These are phyloP conservation scores for Vitis riparia DNA, from an alignment of 164 flowering plant species.

Conservation along the genomic window DNA sequence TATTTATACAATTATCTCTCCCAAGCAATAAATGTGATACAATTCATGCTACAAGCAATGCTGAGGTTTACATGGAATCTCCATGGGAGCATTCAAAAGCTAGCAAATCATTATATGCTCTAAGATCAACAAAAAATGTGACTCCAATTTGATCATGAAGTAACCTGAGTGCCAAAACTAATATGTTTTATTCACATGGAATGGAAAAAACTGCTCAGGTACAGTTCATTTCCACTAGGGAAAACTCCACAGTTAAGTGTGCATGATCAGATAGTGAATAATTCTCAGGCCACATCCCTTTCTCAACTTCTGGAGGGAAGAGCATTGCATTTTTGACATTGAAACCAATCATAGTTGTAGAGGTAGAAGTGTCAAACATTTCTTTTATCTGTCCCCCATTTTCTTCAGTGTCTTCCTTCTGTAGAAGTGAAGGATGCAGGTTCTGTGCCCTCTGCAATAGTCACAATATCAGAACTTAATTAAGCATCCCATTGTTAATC, in stretches of 20 bases:
- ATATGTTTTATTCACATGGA: too few relatives aligned
- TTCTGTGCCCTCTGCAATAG: constrained; percentile 9
- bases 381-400: neutral
- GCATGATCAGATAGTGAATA: constrained; percentile 31
- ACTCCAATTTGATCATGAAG: too few relatives aligned
- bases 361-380: neutral
- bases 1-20: too few relatives aligned
- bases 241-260: constrained; percentile 27
- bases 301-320: constrained; percentile 28
- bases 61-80: too few relatives aligned
- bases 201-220: neutral
- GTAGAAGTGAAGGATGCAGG: neutral
- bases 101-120: too few relatives aligned
- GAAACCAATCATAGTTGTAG: constrained; percentile 19
- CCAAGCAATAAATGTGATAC: too few relatives aligned
- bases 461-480: neutral
- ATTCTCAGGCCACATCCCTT: constrained; percentile 28
- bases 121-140: too few relatives aligned
- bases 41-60: too few relatives aligned
- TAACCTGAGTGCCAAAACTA: too few relatives aligned
- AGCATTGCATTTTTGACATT: constrained; percentile 21
- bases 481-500: neutral
- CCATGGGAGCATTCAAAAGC: too few relatives aligned
- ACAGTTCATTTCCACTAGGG: neutral
- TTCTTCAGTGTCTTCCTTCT: constrained; percentile 13